Evolutionary conservation across 2,329 filamentous ascomycete species (phyloP).

Genomic region (Nectriaceae sp.): DNA sequence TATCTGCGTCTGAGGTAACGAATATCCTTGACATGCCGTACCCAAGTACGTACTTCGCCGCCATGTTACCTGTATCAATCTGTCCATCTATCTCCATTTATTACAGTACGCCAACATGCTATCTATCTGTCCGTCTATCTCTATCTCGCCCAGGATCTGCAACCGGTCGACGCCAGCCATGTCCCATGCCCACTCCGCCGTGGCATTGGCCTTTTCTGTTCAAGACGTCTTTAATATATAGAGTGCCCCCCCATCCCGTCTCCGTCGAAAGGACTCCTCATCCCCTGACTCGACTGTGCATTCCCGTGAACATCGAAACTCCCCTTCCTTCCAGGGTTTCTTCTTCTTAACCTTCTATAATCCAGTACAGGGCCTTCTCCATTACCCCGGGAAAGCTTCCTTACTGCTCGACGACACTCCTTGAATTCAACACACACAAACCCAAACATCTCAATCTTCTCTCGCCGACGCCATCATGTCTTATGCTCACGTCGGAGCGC

Average conservation of each 20-base stretch:
- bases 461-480: slow-evolving; percentile 47
- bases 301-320: background rate
- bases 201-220: background rate
- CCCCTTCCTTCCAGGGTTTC: slow-evolving; percentile 1
- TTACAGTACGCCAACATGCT: background rate
- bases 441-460: background rate
- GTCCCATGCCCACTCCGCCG: background rate
- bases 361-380: background rate
- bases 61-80: background rate
- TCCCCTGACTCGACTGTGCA: slow-evolving; percentile 4
- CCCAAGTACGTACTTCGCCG: background rate
- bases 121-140: background rate
- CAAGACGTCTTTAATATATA: slow-evolving; percentile 13
- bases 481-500: slow-evolving; percentile 60
- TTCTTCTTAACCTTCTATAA: background rate
- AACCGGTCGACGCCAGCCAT: background rate
- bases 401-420: background rate
- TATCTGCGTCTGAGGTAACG: too few species aligned
- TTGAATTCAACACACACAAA: background rate
- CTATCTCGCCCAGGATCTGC: slow-evolving; percentile 1
- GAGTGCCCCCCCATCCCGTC: slow-evolving; percentile 1
- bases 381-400: background rate
- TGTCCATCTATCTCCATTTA: background rate
- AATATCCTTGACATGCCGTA: too few species aligned
- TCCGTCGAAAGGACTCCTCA: slow-evolving; percentile 12